phyloP scores from a whole-genome alignment of 192 early-diverging fungal species.

The Coemansia sp. region DNA sequence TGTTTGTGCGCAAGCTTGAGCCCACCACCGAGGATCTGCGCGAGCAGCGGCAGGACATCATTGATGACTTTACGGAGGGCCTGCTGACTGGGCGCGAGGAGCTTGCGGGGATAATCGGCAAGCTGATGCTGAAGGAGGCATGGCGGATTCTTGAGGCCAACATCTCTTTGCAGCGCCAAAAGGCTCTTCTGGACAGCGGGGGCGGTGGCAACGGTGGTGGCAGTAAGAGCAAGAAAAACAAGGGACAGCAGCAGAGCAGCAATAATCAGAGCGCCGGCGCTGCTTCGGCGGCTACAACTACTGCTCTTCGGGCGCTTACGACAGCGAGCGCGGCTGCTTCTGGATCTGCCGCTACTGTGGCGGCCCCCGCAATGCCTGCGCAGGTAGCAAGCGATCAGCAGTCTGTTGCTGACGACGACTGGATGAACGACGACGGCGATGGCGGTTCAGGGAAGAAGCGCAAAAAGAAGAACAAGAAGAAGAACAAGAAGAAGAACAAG shows the following conservation, averaged over 20 bases:
- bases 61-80: slow-evolving; percentile 67
- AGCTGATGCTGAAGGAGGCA: slow-evolving; percentile 71
- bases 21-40: slow-evolving; percentile 47
- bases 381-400: not conserved
- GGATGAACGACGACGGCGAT: slow-evolving; percentile 19
- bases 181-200: slow-evolving; percentile 26
- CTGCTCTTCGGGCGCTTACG: not conserved
- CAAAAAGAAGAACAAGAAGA: slow-evolving; percentile 49
- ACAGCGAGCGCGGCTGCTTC: not conserved
- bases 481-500: slow-evolving; percentile 41
- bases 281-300: not conserved
- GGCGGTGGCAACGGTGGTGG: slow-evolving; percentile 8
- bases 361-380: not conserved
- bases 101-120: slow-evolving; percentile 67
- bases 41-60: slow-evolving; percentile 56
- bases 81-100: slow-evolving; percentile 64
- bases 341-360: not conserved
- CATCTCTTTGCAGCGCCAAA: slow-evolving; percentile 51
- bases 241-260: not conserved
- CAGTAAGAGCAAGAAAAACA: slow-evolving; percentile 26
- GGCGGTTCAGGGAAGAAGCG: slow-evolving; percentile 31
- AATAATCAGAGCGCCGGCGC: too few relatives aligned
- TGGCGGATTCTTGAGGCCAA: slow-evolving; percentile 63
- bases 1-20: slow-evolving; percentile 59
- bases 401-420: slow-evolving; percentile 14